Conservation (phyloP, 331 rosid genomes). For the Spiraea crenata region DNA sequence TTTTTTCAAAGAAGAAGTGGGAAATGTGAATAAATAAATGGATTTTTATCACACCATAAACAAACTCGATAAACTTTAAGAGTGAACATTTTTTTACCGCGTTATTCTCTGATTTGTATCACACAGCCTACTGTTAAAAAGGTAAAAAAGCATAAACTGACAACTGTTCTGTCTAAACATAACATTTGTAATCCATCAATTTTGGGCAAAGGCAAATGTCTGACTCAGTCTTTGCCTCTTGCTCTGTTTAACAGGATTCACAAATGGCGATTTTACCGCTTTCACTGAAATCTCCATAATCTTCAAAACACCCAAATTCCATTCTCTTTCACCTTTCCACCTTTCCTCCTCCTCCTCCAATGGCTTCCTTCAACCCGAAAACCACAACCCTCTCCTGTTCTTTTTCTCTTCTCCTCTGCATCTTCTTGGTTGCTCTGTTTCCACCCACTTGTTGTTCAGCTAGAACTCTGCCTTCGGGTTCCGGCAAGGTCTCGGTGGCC, state of each 20-base stretch:
- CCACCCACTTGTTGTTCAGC: conserved; percentile 29
- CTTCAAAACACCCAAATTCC: background rate
- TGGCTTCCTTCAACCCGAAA: conserved; percentile 34
- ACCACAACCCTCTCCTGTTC: background rate
- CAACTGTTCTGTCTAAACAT: conserved; percentile 8
- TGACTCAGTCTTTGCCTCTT: conserved; percentile 13
- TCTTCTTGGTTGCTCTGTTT: conserved; percentile 30
- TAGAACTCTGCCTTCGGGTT: conserved; percentile 23
- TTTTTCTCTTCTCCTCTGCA: conserved; percentile 20
- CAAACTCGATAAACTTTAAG: too few species aligned
- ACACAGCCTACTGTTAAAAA: too few species aligned
- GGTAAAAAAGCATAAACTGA: background rate
- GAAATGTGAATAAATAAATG: too few species aligned
- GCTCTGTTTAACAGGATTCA: conserved; percentile 13
- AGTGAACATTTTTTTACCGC: too few species aligned
- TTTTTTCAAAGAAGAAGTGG: too few species aligned
- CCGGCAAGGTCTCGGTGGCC: conserved; percentile 55
- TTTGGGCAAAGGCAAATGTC: conserved; percentile 12
- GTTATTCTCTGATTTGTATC: too few species aligned
- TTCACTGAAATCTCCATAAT: background rate
- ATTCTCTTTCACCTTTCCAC: conserved; percentile 1
- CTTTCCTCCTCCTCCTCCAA: conserved; percentile 1
- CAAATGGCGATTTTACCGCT: conserved; percentile 12
- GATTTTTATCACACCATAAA: too few species aligned
- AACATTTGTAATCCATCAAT: conserved; percentile 8